phyloP scores from a whole-genome alignment of 176 grass and related monocot species.

The Juncus effusus region DNA sequence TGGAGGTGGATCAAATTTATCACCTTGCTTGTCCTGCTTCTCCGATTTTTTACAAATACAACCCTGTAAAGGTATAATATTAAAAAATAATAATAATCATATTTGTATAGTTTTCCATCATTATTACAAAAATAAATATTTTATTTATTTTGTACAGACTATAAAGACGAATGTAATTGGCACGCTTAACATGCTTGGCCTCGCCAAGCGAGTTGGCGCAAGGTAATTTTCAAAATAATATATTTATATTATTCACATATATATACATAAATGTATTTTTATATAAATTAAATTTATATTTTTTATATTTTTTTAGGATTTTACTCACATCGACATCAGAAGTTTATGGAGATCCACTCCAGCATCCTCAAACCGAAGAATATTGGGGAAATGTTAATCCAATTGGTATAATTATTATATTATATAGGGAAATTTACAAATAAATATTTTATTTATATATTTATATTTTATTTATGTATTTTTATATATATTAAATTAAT shows the following conservation, averaged over 20 bases:
- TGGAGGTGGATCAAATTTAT: conserved; percentile 94
- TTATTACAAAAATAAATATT: conserved; percentile 14
- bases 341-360: conserved; percentile 94
- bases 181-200: conserved; percentile 92
- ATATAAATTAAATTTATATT: background rate
- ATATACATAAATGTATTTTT: background rate
- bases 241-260: background rate
- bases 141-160: conserved; percentile 37
- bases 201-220: conserved; percentile 85
- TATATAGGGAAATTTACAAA: background rate
- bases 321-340: conserved; percentile 84
- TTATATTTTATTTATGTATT: background rate
- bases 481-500: background rate
- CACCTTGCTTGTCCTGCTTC: conserved; percentile 87
- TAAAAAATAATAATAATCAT: background rate
- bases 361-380: conserved; percentile 87
- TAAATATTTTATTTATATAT: background rate
- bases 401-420: conserved; percentile 47
- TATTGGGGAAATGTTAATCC: conserved; percentile 98
- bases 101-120: background rate
- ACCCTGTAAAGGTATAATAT: conserved; percentile 57
- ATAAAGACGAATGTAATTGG: conserved; percentile 98
- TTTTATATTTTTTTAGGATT: conserved; percentile 29
- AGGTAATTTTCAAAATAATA: conserved; percentile 34
- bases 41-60: conserved; percentile 82